Percentiles rank a stretch among this genome's conserved stretches.
phyloP scores from a whole-genome alignment of 768 basidiomycete genomes.

The Macrolepiota dolichaula region DNA sequence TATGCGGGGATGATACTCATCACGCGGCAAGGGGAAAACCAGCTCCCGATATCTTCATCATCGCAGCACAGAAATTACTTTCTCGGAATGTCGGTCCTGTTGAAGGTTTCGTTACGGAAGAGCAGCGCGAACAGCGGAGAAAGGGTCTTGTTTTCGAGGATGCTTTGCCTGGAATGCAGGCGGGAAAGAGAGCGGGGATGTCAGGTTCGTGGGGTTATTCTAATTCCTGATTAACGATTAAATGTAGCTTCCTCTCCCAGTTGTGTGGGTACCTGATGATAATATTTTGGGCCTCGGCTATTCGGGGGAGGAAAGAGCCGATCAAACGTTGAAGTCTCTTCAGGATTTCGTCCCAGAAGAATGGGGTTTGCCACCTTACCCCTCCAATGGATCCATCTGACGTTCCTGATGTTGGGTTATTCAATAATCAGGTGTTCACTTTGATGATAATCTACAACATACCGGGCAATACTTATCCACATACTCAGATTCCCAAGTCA shows the following conservation, averaged over 20 bases:
- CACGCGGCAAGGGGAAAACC: slow-evolving; percentile 70
- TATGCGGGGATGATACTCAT: slow-evolving; percentile 69
- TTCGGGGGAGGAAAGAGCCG: slow-evolving; percentile 47
- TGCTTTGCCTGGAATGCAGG: slow-evolving; percentile 70
- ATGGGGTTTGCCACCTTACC: slow-evolving; percentile 80
- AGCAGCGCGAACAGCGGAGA: slow-evolving; percentile 43
- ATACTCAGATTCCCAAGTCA: slow-evolving; percentile 2
- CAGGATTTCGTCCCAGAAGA: slow-evolving; percentile 76
- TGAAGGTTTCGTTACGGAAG: slow-evolving; percentile 27
- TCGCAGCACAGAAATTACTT: slow-evolving; percentile 61
- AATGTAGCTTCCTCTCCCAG: slow-evolving; percentile 31
- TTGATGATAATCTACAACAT: neutral
- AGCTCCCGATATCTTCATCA: slow-evolving; percentile 76
- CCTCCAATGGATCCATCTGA: slow-evolving; percentile 7
- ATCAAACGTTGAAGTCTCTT: slow-evolving; percentile 57
- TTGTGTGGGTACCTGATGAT: slow-evolving; percentile 82
- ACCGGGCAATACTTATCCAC: neutral
- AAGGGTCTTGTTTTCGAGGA: slow-evolving; percentile 85
- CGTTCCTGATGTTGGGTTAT: neutral
- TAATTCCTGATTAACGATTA: neutral
- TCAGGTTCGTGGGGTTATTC: slow-evolving; percentile 46
- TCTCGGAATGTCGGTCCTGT: slow-evolving; percentile 53
- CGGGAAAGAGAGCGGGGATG: slow-evolving; percentile 85
- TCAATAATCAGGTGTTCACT: neutral
- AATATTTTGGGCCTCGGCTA: slow-evolving; percentile 56